These are phyloP conservation scores for Trametes polyzona DNA, from an alignment of 1,284 basidiomycete genomes.

Conservation along the genomic window DNA sequence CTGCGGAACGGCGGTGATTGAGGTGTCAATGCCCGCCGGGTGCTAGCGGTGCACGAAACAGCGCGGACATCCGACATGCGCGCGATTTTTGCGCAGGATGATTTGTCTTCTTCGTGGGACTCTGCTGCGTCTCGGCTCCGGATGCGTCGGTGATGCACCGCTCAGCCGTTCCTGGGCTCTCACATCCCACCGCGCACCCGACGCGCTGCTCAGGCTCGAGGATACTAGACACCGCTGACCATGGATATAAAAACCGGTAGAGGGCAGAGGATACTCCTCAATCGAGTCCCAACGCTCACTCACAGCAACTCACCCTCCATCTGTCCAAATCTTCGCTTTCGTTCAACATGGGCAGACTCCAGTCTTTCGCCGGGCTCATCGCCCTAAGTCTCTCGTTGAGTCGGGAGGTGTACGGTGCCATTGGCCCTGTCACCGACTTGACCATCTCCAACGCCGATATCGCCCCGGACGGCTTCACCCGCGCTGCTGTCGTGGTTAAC, in stretches of 20 bases:
- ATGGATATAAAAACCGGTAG: neutral
- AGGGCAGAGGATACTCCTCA: neutral
- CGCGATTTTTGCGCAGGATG: conserved; percentile 13
- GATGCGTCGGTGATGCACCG: neutral
- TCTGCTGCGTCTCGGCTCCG: neutral
- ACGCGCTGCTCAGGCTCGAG: too few relatives aligned
- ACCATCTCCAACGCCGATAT: conserved; percentile 27
- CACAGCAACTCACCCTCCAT: neutral
- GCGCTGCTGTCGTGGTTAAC: conserved; percentile 29
- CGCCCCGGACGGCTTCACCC: conserved; percentile 30
- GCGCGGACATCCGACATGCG: conserved; percentile 10
- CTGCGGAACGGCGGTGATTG: neutral
- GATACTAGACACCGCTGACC: too few relatives aligned
- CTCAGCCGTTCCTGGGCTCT: neutral
- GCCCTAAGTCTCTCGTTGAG: conserved; percentile 6
- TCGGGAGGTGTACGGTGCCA: conserved; percentile 6
- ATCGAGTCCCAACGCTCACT: neutral
- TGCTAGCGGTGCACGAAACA: neutral
- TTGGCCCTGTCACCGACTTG: conserved; percentile 28
- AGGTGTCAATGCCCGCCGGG: neutral
- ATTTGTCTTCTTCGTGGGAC: neutral
- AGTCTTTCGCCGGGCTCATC: neutral
- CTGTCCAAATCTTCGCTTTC: neutral
- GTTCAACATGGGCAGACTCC: conserved; percentile 8
- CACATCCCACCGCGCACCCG: neutral